phyloP scores from a whole-genome alignment of 2,329 filamentous ascomycete species.

The Neurospora crassa region DNA sequence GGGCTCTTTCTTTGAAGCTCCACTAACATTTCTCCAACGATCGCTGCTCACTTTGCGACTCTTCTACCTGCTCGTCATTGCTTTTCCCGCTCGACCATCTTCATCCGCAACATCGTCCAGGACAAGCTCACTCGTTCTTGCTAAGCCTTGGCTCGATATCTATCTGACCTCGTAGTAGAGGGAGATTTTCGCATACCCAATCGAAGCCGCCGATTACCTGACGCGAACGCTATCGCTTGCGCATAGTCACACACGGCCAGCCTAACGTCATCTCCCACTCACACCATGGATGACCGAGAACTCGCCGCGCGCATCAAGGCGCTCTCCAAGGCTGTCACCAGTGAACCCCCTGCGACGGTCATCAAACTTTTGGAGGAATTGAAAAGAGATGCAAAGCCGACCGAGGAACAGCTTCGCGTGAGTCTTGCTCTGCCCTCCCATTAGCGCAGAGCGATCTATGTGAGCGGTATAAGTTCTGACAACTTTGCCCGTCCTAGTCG shows the following conservation, averaged over 20 bases:
- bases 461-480: slow-evolving; percentile 1
- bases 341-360: slow-evolving; percentile 64
- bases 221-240: not conserved
- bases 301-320: slow-evolving; percentile 68
- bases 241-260: not conserved
- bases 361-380: slow-evolving; percentile 67
- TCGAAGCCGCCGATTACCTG: not conserved
- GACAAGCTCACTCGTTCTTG: not conserved
- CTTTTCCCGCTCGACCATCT: not conserved
- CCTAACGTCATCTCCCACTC: not conserved
- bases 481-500: slow-evolving; percentile 34
- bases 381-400: slow-evolving; percentile 70
- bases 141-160: not conserved
- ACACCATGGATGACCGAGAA: slow-evolving; percentile 68
- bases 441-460: not conserved
- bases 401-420: slow-evolving; percentile 81
- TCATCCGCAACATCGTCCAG: not conserved
- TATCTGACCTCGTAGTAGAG: not conserved
- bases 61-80: not conserved
- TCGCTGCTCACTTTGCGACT: not conserved
- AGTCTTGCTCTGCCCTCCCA: slow-evolving; percentile 22
- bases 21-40: not conserved
- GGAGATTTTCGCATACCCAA: not conserved
- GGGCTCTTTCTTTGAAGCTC: not conserved
- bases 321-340: slow-evolving; percentile 70